Evolutionary conservation across 768 basidiomycete species (phyloP), one percentile per base, ranked within the genome.

Genomic region (Sporobolomyces pararoseus): DNA sequence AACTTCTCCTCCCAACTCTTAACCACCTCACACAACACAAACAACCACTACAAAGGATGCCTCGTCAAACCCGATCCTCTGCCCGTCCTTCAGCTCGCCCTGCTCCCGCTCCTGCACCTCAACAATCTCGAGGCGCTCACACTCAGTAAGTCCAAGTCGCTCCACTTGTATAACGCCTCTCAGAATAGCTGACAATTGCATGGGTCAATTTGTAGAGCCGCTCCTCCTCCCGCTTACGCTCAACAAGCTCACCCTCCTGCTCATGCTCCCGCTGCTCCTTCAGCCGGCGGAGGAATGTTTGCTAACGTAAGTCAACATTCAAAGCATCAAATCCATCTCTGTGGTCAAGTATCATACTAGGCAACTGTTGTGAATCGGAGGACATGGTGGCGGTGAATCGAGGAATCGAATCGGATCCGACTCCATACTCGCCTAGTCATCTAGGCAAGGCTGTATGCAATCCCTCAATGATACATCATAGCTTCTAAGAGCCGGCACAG

Each of bases 61-160:
- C 68, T 14, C 68, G 68, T 34, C 63, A 65, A 29, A 65, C 63
- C 37, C 63, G 68, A 23, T 61, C 69, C 19, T 53, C 63, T 23
- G 68, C 68, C 32, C 68, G 68, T 57, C 68, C 68, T 1, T 49
- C 68, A 12, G 52, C 66, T 14, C 35, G 39, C 16, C 35, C 58
- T 42, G 60, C 60, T 32, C 35, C 35, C 7, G 57, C 57, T 39
- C 59, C 70, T 5, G 35, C 63, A 10, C 23, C 44, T 2, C 47
- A 54, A 9, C 63, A 68, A 47, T 29, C 51, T 7, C 66, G 70
- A 32, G 62, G 62, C 17, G 70, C 65, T 7, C 44, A 47, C 55
- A 63, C 70, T 51, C 63, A 60, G 65, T 68, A 2, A 49, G 70
- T 52, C 39, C 32, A 6, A n/a, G 31, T 17, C 35, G 9, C 52